Percentiles rank a stretch among this genome's conserved stretches.
phyloP scores from a whole-genome alignment of 805 yeast genomes.

The Metschnikowia corniflorae region DNA sequence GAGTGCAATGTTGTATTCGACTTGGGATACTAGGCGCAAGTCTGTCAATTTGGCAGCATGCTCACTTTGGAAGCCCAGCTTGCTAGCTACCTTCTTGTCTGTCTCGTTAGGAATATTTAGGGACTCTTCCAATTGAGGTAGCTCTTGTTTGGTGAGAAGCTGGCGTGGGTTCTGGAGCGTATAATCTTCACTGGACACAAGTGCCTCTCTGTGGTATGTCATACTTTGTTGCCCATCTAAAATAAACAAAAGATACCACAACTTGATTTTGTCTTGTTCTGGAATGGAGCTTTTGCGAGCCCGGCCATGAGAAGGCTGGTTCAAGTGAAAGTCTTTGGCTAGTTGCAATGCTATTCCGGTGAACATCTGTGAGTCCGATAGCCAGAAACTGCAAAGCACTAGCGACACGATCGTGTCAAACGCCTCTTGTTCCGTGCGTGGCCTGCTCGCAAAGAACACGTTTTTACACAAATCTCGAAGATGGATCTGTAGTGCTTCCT shows the following conservation, averaged over 20 bases:
- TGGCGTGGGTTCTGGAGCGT: constrained; percentile 41
- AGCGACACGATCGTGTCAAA: constrained; percentile 61
- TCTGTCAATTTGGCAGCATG: constrained; percentile 32
- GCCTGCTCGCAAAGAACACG: constrained; percentile 35
- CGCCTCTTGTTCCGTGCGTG: constrained; percentile 44
- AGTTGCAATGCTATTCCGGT: constrained; percentile 66
- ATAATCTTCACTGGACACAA: constrained; percentile 48
- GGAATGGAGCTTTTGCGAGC: constrained; percentile 6
- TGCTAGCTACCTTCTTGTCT: not conserved
- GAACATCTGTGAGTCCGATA: constrained; percentile 60
- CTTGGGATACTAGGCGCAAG: constrained; percentile 61
- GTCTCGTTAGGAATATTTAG: not conserved
- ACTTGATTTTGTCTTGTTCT: constrained; percentile 43
- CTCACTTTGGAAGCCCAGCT: not conserved
- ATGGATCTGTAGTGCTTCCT: constrained; percentile 26
- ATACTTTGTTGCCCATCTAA: constrained; percentile 69
- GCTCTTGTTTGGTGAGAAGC: constrained; percentile 22
- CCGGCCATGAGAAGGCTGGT: constrained; percentile 2
- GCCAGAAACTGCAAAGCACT: constrained; percentile 66
- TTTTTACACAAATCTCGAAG: constrained; percentile 33
- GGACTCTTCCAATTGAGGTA: not conserved
- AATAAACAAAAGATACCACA: constrained; percentile 65
- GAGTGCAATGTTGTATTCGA: constrained; percentile 63
- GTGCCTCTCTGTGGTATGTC: constrained; percentile 53
- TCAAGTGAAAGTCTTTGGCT: constrained; percentile 47